phyloP scores from a whole-genome alignment of 768 basidiomycete genomes.

The Fomitopsis pulvina region DNA sequence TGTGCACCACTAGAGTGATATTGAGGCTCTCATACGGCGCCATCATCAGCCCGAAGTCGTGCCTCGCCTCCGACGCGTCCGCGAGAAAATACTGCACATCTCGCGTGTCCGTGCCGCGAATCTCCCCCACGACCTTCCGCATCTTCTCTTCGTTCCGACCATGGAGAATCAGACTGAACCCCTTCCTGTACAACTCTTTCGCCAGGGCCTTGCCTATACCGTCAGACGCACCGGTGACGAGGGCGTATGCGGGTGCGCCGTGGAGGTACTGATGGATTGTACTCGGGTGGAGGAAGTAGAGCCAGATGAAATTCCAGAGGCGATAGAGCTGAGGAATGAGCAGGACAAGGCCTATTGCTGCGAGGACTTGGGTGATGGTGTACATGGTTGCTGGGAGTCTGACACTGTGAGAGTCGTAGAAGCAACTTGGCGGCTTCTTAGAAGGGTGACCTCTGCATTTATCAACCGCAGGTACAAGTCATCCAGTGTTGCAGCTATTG shows the following conservation, averaged over 20 bases:
- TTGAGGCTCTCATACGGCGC: constrained; percentile 18
- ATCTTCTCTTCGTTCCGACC: constrained; percentile 21
- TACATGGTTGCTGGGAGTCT: too few relatives aligned
- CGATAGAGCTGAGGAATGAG: constrained; percentile 12
- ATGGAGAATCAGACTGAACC: constrained; percentile 25
- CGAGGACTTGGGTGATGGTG: constrained; percentile 8
- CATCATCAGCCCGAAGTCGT: constrained; percentile 16
- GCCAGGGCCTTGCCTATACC: constrained; percentile 23
- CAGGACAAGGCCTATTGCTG: constrained; percentile 13
- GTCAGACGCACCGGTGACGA: constrained; percentile 23
- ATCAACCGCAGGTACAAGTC: too few relatives aligned
- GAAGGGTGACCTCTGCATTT: too few relatives aligned
- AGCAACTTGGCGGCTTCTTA: too few relatives aligned
- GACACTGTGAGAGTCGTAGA: too few relatives aligned
- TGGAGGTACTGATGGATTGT: constrained; percentile 17
- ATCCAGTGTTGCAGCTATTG: too few relatives aligned
- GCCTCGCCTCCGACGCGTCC: constrained; percentile 11
- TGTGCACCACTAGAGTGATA: constrained; percentile 22
- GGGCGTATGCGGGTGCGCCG: constrained; percentile 17
- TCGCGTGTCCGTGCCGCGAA: constrained; percentile 4
- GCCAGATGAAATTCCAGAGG: constrained; percentile 15
- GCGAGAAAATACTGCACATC: constrained; percentile 22
- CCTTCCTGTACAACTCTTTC: constrained; percentile 19
- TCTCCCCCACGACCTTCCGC: constrained; percentile 16
- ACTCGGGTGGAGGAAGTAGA: constrained; percentile 18